These are phyloP conservation scores for Marasmius oreades DNA, from an alignment of 1,284 basidiomycete species.

Conservation along the genomic window DNA sequence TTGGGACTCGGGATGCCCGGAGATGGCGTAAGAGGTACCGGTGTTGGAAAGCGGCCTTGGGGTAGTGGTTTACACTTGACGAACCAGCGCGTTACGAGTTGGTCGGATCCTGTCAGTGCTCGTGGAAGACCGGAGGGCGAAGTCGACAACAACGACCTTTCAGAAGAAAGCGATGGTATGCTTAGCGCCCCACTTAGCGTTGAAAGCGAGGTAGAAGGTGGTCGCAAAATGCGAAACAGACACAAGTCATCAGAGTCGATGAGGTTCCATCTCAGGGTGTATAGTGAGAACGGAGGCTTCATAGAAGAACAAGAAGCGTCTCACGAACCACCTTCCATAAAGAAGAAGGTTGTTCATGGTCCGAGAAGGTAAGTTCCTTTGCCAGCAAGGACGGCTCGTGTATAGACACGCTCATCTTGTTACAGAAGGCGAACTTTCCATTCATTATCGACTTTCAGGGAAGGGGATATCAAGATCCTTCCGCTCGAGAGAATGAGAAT, in stretches of 20 bases:
- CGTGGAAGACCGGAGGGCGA: slow-evolving; percentile 23
- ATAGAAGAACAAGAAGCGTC: background rate
- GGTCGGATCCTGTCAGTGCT: slow-evolving; percentile 50
- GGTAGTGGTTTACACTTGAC: slow-evolving; percentile 22
- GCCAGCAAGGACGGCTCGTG: no score
- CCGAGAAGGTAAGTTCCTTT: background rate
- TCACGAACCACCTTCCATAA: background rate
- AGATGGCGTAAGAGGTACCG: background rate
- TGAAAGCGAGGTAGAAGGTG: slow-evolving; percentile 10
- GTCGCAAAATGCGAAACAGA: slow-evolving; percentile 15
- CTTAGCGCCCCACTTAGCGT: background rate
- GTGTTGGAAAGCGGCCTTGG: slow-evolving; percentile 16
- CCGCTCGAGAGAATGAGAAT: slow-evolving; percentile 63
- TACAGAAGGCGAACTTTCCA: slow-evolving; percentile 62
- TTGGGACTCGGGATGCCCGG: background rate
- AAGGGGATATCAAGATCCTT: slow-evolving; percentile 37
- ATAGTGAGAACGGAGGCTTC: background rate
- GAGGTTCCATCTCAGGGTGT: background rate
- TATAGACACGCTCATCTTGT: background rate
- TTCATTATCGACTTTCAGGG: slow-evolving; percentile 44
- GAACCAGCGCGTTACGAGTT: slow-evolving; percentile 38
- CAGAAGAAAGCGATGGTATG: background rate
- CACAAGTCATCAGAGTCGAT: slow-evolving; percentile 6
- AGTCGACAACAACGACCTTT: slow-evolving; percentile 15
- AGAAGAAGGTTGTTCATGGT: background rate